A percentile compares a stretch with the other conserved stretches of the same genome.
Conservation (phyloP, 2,329 filamentous ascomycete genomes). For the Neofusicoccum ribis region DNA sequence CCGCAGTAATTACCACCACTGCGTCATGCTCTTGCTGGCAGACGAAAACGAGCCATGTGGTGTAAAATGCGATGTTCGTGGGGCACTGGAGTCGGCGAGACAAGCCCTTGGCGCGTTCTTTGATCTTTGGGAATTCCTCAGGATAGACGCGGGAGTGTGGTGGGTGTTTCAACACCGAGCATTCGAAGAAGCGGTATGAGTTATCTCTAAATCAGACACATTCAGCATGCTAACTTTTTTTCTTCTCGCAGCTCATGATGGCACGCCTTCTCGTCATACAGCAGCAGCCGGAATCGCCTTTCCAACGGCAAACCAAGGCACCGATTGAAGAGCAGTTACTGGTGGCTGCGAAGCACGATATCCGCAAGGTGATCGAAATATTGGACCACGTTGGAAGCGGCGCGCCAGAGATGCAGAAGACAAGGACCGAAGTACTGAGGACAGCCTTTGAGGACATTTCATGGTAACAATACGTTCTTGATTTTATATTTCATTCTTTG, state of each 20-base stretch:
- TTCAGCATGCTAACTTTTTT: constrained; percentile 8
- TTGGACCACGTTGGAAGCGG: constrained; percentile 45
- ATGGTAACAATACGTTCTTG: not conserved
- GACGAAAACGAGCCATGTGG: constrained; percentile 62
- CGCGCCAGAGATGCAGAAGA: constrained; percentile 50
- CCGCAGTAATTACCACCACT: constrained; percentile 81
- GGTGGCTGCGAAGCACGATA: constrained; percentile 45
- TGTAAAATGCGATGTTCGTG: constrained; percentile 60
- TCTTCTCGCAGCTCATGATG: constrained; percentile 36
- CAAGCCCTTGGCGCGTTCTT: constrained; percentile 76
- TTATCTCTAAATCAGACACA: not conserved
- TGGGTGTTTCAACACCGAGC: constrained; percentile 83
- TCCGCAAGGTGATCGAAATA: constrained; percentile 47
- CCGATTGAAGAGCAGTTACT: constrained; percentile 36
- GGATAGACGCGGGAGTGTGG: constrained; percentile 74
- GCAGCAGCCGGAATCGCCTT: constrained; percentile 33
- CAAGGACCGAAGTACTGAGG: constrained; percentile 47
- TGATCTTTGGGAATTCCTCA: constrained; percentile 67
- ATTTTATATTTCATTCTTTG: too few relatives aligned
- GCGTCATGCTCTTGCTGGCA: constrained; percentile 75
- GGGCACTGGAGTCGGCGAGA: constrained; percentile 72
- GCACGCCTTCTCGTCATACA: constrained; percentile 40
- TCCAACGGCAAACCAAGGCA: constrained; percentile 24
- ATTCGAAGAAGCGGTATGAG: constrained; percentile 73
- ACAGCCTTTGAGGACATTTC: constrained; percentile 45